Evolutionary conservation across 331 rosid genomes (phyloP).

Genomic region (Malus hybrid): DNA sequence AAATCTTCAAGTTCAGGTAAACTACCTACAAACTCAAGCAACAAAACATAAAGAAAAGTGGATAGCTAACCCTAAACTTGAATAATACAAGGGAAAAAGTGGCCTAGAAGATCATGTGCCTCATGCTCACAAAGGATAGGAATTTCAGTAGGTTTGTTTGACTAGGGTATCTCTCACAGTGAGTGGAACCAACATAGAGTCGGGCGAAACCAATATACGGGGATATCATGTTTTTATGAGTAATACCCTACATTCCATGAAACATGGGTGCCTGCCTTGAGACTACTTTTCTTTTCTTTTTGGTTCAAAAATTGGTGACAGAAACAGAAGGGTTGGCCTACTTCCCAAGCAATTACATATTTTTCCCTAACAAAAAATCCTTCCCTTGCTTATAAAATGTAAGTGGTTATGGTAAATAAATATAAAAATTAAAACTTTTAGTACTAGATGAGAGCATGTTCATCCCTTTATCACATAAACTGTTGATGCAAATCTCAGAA

Average conservation of each 20-base stretch:
- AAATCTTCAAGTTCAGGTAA: background rate
- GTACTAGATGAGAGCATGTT: background rate
- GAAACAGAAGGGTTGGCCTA: background rate
- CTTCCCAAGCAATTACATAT: background rate
- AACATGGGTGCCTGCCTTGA: background rate
- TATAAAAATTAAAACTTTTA: background rate
- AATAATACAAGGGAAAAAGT: background rate
- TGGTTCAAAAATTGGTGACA: background rate
- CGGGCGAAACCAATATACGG: background rate
- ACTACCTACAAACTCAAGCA: background rate
- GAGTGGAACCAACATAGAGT: rapidly evolving
- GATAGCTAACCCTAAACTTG: background rate
- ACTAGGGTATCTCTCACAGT: background rate
- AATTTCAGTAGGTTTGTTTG: background rate
- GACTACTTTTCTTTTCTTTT: background rate
- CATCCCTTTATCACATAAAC: background rate
- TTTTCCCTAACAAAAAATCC: too few relatives aligned
- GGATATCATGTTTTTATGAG: background rate
- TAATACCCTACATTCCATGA: too few relatives aligned
- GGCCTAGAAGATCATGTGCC: background rate
- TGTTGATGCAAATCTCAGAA: background rate
- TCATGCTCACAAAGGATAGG: background rate
- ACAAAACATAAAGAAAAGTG: background rate
- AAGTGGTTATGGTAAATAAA: too few relatives aligned
- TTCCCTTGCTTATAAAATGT: background rate